phyloP scores from a whole-genome alignment of 495 filamentous ascomycete species.

The Evernia prunastri region DNA sequence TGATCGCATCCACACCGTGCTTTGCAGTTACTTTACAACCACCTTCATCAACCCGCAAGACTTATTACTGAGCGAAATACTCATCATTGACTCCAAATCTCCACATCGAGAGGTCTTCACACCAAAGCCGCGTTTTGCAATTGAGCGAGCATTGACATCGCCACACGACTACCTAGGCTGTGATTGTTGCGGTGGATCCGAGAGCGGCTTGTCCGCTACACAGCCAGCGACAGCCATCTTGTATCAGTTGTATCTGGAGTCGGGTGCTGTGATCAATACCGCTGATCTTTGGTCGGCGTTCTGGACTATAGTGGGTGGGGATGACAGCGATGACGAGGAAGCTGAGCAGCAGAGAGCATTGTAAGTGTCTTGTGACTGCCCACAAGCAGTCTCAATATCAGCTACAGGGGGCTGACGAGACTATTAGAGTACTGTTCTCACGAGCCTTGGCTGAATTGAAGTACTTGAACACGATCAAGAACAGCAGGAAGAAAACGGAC shows the following conservation, averaged over 20 bases:
- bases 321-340: slow-evolving; percentile 44
- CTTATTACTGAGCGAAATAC: slow-evolving; percentile 69
- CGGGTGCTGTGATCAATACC: slow-evolving; percentile 79
- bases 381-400: slow-evolving; percentile 1
- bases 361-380: slow-evolving; percentile 22
- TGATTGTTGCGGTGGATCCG: slow-evolving; percentile 49
- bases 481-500: slow-evolving; percentile 83
- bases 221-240: slow-evolving; percentile 75
- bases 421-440: slow-evolving; percentile 68
- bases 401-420: slow-evolving; percentile 27
- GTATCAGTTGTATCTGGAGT: slow-evolving; percentile 88
- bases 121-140: slow-evolving; percentile 66
- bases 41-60: slow-evolving; percentile 52
- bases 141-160: slow-evolving; percentile 71
- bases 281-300: slow-evolving; percentile 89
- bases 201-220: slow-evolving; percentile 48
- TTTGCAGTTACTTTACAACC: slow-evolving; percentile 49
- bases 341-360: slow-evolving; percentile 40
- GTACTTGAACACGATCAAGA: slow-evolving; percentile 78
- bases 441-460: slow-evolving; percentile 74
- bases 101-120: slow-evolving; percentile 78
- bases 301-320: slow-evolving; percentile 62
- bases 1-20: slow-evolving; percentile 50
- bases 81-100: slow-evolving; percentile 73
- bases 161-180: slow-evolving; percentile 86